Base-by-base conservation (phyloP, 2,329 filamentous ascomycete genomes). In the Ceratocystis alfenasii region DNA sequence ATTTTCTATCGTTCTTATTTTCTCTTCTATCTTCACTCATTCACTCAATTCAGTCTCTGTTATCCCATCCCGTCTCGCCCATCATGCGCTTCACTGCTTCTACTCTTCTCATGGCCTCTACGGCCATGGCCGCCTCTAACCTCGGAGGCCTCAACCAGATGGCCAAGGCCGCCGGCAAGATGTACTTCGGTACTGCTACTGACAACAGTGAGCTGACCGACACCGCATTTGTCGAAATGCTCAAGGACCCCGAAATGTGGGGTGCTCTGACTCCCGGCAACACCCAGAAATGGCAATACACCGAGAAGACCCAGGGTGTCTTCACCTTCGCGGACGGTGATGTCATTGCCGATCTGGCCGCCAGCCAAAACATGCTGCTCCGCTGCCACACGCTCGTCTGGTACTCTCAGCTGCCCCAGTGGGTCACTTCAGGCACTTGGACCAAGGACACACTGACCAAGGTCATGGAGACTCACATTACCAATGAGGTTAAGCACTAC, bases 321-420 rank as follows among this genome's bases (percentile, higher is more conserved):
- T 88, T 87, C 78, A 83, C 83, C 73, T 87, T 79, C 73, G 81
- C 80, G 36, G 77, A 80, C 45, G 84, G 81, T 59, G 82, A 87
- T 65, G 74, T 77, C 62, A 76, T 80, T 33, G 72, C 78, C 62
- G 71, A 75, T 50, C 74, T 79, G 65, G 79, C 79, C 45, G 70
- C 73, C 50, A 70, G 74, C 62, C 75, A 77, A 48, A 71, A 73
- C 68, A 76, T 80, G 69, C 68, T 81, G 33, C 75, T 85, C 17
- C 79, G 85, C 66, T 87, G 85, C 74, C 85, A 87, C 73, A 83
- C 70, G 15, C 71, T 78, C 7, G 74, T 78, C 30, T 79, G 77
- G 77, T 75, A 82, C 73, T 76, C 74, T 63, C 80, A 83, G 71
- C 75, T 82, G 53, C 69, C 70, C 17, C 68, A 69, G 64, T 71